phyloP scores from a whole-genome alignment of 2,329 filamentous ascomycete genomes.

The Claviceps quebecensis region DNA sequence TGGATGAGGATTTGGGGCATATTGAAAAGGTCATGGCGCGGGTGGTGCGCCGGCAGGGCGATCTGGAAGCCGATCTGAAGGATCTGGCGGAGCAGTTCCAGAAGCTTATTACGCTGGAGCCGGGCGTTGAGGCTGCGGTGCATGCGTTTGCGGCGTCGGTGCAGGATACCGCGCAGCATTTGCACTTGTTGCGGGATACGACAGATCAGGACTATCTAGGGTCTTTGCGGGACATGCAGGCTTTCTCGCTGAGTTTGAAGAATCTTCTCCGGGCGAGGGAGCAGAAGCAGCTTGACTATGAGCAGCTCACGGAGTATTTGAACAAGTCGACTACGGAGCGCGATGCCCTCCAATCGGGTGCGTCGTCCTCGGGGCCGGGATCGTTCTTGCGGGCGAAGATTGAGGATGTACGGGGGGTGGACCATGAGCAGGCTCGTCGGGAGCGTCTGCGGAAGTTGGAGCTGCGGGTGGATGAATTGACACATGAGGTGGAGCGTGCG shows the following conservation, averaged over 20 bases:
- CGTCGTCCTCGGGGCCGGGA: constrained; percentile 42
- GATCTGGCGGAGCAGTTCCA: constrained; percentile 92
- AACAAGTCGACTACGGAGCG: constrained; percentile 80
- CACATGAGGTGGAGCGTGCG: constrained; percentile 74
- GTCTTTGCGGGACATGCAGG: constrained; percentile 86
- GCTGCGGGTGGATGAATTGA: constrained; percentile 82
- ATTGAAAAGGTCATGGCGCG: constrained; percentile 93
- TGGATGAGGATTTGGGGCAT: constrained; percentile 83
- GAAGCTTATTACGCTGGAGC: constrained; percentile 78
- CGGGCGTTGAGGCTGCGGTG: constrained; percentile 67
- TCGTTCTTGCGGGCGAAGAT: constrained; percentile 89
- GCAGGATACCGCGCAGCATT: constrained; percentile 65
- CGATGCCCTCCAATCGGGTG: constrained; percentile 57
- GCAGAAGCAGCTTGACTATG: constrained; percentile 95
- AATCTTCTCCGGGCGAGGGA: constrained; percentile 82
- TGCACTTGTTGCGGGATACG: constrained; percentile 71
- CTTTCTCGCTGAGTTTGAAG: constrained; percentile 80
- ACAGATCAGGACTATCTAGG: constrained; percentile 95
- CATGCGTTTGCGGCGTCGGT: constrained; percentile 79
- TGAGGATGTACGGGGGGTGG: constrained; percentile 90
- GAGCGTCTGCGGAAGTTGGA: constrained; percentile 84
- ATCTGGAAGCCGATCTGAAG: constrained; percentile 75
- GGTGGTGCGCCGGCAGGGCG: constrained; percentile 73
- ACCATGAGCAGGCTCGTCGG: constrained; percentile 81
- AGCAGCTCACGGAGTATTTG: constrained; percentile 89